Conservation (phyloP, 1,139 yeast species). For the Saccharomyces hybrid region DNA sequence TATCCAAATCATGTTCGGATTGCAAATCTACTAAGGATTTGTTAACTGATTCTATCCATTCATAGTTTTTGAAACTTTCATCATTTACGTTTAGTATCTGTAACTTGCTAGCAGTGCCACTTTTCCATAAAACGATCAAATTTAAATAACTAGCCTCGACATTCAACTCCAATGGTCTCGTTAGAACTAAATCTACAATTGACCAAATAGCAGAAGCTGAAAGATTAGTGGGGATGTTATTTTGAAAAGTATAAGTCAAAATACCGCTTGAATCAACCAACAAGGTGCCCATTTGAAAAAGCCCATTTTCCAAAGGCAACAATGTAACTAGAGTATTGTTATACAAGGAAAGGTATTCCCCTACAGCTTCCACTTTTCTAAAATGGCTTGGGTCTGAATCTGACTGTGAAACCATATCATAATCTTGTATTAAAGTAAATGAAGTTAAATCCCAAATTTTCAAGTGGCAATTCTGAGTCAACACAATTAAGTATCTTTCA, state of each 20-base stretch:
- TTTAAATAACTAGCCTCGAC: slow-evolving; percentile 16
- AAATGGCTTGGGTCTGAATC: slow-evolving; percentile 15
- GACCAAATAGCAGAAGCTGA: slow-evolving; percentile 44
- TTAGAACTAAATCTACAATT: slow-evolving; percentile 33
- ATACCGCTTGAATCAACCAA: slow-evolving; percentile 22
- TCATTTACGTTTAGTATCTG: slow-evolving; percentile 32
- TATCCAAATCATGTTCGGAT: slow-evolving; percentile 15
- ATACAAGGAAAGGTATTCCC: slow-evolving; percentile 19
- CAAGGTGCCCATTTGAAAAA: slow-evolving; percentile 38
- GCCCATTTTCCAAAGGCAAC: slow-evolving; percentile 39
- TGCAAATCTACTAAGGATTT: slow-evolving; percentile 22
- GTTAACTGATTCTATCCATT: slow-evolving; percentile 29
- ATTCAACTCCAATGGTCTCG: slow-evolving; percentile 24
- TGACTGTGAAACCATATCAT: slow-evolving; percentile 19
- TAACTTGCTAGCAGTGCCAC: slow-evolving; percentile 48
- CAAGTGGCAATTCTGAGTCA: slow-evolving; percentile 31
- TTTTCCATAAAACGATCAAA: slow-evolving; percentile 50
- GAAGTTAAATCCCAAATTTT: slow-evolving; percentile 48
- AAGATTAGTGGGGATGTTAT: slow-evolving; percentile 19
- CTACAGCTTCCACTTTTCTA: slow-evolving; percentile 14
- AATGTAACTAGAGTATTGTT: slow-evolving; percentile 28
- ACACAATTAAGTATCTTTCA: slow-evolving; percentile 19
- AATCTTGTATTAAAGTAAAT: slow-evolving; percentile 33
- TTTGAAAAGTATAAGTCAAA: slow-evolving; percentile 6
- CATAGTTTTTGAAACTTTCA: slow-evolving; percentile 17